These are phyloP conservation scores for Solanum habrochaites DNA, from an alignment of 257 asterid genomes.

Conservation along the genomic window DNA sequence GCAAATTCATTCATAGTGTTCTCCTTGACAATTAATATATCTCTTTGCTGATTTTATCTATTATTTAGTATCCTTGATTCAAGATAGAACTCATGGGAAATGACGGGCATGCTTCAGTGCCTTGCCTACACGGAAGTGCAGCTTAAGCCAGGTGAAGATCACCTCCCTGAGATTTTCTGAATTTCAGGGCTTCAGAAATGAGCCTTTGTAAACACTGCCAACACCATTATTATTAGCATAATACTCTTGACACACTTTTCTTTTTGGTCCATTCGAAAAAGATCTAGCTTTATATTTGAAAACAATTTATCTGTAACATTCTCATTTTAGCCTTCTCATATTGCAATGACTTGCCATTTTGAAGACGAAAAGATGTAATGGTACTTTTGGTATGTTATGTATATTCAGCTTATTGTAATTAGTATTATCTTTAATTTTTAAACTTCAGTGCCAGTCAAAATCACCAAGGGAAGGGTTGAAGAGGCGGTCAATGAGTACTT, in stretches of 20 bases:
- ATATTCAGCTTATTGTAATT: not conserved
- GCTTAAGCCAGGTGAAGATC: not conserved
- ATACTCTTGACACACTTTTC: not conserved
- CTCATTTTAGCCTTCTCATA: not conserved
- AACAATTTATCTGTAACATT: not conserved
- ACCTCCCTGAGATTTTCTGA: not conserved
- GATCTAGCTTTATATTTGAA: not conserved
- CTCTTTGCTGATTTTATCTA: not conserved
- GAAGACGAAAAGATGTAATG: not conserved
- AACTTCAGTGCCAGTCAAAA: not conserved
- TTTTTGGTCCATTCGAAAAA: not conserved
- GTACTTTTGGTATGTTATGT: not conserved
- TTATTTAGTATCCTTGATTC: not conserved
- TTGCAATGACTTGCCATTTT: not conserved
- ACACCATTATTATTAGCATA: not conserved
- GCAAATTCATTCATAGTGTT: not conserved
- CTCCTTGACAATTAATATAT: not conserved
- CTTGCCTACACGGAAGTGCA: not conserved
- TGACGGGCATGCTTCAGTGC: not conserved
- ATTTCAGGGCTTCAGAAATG: not conserved
- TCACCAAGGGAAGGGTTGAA: not conserved
- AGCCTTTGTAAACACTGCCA: not conserved
- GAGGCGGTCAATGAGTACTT: not conserved
- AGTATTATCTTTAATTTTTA: not conserved
- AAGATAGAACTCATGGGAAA: not conserved